Conservation (phyloP, 345 rosid species). For the Gossypium turneri region DNA sequence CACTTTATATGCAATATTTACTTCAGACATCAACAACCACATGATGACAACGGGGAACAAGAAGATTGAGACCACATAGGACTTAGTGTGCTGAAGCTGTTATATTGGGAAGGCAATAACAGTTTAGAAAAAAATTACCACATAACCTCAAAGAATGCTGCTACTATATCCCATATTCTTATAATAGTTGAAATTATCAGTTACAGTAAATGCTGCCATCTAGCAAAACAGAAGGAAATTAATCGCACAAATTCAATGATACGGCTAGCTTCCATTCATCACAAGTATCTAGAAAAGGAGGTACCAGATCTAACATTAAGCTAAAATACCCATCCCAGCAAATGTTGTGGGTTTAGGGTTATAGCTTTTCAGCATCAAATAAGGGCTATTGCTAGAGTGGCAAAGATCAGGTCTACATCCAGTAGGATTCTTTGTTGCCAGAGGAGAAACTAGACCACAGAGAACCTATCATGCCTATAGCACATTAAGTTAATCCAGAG, state of each 20-base stretch:
- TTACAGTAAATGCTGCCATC: not conserved
- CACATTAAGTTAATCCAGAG: not conserved
- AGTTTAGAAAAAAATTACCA: not conserved
- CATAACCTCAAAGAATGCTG: not conserved
- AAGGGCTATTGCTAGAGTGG: not conserved
- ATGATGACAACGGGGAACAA: slow-evolving; percentile 1
- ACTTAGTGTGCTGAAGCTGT: too few relatives aligned
- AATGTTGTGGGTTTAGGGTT: not conserved
- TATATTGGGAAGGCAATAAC: not conserved
- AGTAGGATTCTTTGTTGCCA: not conserved
- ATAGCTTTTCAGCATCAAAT: not conserved
- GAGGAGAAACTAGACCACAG: not conserved
- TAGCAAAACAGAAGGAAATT: not conserved
- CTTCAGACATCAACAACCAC: slow-evolving; percentile 2
- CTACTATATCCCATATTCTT: not conserved
- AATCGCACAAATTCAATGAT: not conserved
- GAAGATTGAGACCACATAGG: not conserved
- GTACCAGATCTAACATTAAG: not conserved
- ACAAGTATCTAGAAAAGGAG: not conserved
- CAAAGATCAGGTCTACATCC: not conserved
- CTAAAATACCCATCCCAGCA: not conserved
- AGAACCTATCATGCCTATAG: not conserved
- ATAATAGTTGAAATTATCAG: not conserved
- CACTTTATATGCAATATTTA: not conserved
- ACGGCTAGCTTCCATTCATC: not conserved